phyloP scores from a whole-genome alignment of 1,139 yeast genomes.

The Kluyveromyces marxianus region DNA sequence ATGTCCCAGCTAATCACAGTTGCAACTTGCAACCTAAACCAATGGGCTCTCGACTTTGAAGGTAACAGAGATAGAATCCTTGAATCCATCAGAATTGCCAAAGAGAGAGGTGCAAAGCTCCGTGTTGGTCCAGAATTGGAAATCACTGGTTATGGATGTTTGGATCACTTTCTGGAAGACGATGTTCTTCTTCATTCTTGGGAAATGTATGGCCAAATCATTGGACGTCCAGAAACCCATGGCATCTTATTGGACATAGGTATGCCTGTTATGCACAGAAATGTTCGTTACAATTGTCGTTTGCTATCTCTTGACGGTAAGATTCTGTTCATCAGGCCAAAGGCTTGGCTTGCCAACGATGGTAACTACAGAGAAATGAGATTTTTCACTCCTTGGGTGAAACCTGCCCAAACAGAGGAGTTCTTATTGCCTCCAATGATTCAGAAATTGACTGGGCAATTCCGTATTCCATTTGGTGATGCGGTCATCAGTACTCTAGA shows the following conservation, averaged over 20 bases:
- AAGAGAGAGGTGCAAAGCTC: conserved; percentile 63
- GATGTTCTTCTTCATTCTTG: conserved; percentile 87
- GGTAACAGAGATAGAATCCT: conserved; percentile 90
- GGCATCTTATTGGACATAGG: conserved; percentile 87
- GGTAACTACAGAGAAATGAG: conserved; percentile 98
- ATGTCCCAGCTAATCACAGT: conserved; percentile 52
- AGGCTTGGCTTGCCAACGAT: conserved; percentile 87
- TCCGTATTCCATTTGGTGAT: conserved; percentile 75
- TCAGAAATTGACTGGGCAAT: conserved; percentile 55
- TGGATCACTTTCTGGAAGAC: conserved; percentile 89
- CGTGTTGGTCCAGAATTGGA: conserved; percentile 98
- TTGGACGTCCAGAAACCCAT: conserved; percentile 55
- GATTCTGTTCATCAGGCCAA: conserved; percentile 83
- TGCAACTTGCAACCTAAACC: conserved; percentile 72
- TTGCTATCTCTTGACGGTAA: conserved; percentile 70
- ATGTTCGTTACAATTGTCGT: conserved; percentile 87
- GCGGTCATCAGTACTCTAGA: conserved; percentile 77
- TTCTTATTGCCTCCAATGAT: conserved; percentile 64
- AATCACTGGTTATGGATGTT: conserved; percentile 89
- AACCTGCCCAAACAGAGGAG: conserved; percentile 65
- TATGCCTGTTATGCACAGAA: conserved; percentile 84
- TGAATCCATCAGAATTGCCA: conserved; percentile 72
- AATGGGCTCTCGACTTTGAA: conserved; percentile 98
- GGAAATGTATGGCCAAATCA: conserved; percentile 83
- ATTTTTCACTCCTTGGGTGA: conserved; percentile 89